Percentiles rank a stretch among this genome's conserved stretches.
Conservation (phyloP, 257 asterid genomes). For the Solanum sejunctum region DNA sequence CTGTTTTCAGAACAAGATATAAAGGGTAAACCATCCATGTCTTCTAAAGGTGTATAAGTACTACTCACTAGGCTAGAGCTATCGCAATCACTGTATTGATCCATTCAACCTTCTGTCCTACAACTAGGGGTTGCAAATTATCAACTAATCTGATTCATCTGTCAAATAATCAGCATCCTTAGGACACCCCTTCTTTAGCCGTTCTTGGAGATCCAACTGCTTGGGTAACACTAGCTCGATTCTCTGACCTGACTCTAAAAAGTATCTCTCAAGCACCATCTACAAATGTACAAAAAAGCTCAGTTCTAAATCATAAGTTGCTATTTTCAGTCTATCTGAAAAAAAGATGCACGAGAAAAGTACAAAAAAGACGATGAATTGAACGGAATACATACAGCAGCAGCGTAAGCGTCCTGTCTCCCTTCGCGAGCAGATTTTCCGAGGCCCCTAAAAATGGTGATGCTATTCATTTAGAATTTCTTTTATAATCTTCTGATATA, state of each 20-base stretch:
- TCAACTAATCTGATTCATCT: conserved; percentile 1
- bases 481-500: background rate
- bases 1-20: too few relatives aligned
- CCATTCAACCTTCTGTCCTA: background rate
- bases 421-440: conserved; percentile 43
- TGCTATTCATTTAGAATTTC: background rate
- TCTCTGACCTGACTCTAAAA: conserved; percentile 40
- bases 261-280: conserved; percentile 84
- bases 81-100: background rate
- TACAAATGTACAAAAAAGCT: conserved; percentile 7
- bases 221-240: conserved; percentile 71
- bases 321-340: background rate
- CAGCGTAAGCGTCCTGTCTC: conserved; percentile 76
- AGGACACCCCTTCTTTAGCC: conserved; percentile 36
- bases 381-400: conserved; percentile 37
- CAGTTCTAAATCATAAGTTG: background rate
- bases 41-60: background rate
- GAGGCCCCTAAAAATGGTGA: conserved; percentile 40
- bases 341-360: background rate
- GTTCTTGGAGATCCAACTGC: conserved; percentile 52
- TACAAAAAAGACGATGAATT: background rate
- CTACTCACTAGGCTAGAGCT: background rate
- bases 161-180: conserved; percentile 42
- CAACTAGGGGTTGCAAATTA: background rate
- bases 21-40: background rate